Base-by-base conservation (phyloP, 2,329 filamentous ascomycete species). In the Ascochyta lentis region DNA sequence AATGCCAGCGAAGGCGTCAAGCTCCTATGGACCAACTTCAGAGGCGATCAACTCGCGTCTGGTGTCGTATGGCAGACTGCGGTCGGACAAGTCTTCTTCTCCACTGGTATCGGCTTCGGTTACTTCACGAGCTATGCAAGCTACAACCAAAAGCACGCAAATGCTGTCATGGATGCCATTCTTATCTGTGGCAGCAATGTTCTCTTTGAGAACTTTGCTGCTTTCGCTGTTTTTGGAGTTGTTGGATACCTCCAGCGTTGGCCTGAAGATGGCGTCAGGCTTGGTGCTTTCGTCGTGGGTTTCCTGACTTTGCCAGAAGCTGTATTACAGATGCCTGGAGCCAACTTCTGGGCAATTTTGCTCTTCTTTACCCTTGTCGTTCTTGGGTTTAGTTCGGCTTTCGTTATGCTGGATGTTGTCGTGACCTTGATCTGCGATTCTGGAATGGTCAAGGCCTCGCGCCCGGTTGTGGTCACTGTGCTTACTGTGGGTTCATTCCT, bases 61-160 rank as follows among this genome's bases (percentile, higher is more conserved):
- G 83, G 82, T 0, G 77, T 76, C 0, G 78, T 86, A 1, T 86
- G 84, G 84, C 83, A 86, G 66, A 83, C 81, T n/a, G 84, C 84
- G 3, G 80, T 81, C 7, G 83, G 84, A 1, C 84, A 86, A 56
- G 83, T 86, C 41, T 86, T 86, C 69, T 86, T 85, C 71, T 84
- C 81, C 0, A 85, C 82, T 0, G 83, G 83, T 3, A 81, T 86
- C 26, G 83, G 82, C 1, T 85, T 86, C 61, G 83, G 84, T 3
- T 73, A 73, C 65, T 86, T 84, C 56, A 86, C 83, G 0, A 81
- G 79, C 0, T 86, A 86, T 59, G 83, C 84, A 0, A 84, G 81
- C 0, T 86, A 85, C 68, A 86, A 86, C 54, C 68, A 73, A 61
- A 82, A 77, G 59, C 79, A 84, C 65, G 82, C 83, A 7, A 86